phyloP scores from a whole-genome alignment of 257 asterid species.

The Striga asiatica region DNA sequence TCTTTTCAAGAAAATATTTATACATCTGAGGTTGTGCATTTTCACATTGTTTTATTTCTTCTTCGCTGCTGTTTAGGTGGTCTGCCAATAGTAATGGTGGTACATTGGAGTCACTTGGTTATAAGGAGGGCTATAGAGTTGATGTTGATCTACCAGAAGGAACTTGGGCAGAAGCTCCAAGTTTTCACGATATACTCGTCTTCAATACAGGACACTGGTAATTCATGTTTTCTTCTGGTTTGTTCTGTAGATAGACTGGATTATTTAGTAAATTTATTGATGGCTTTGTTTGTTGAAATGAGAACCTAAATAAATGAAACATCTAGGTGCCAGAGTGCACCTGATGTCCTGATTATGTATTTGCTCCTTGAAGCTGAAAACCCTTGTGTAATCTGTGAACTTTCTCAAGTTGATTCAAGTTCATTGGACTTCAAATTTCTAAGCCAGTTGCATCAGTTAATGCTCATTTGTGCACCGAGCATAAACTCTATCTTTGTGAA shows the following conservation, averaged over 20 bases:
- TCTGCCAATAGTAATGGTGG: slow-evolving; percentile 52
- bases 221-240: slow-evolving; percentile 5
- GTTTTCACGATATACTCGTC: slow-evolving; percentile 68
- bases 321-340: background rate
- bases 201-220: slow-evolving; percentile 98
- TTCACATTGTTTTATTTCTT: slow-evolving; percentile 10
- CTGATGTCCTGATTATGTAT: background rate
- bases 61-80: slow-evolving; percentile 47
- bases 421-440: background rate
- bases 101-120: slow-evolving; percentile 75
- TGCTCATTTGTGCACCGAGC: background rate
- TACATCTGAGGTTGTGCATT: background rate
- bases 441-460: background rate
- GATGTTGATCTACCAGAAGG: slow-evolving; percentile 91
- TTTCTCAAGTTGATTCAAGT: background rate
- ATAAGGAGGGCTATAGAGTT: slow-evolving; percentile 77
- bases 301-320: background rate
- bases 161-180: slow-evolving; percentile 72
- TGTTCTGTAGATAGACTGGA: background rate
- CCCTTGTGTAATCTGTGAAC: slow-evolving; percentile 5
- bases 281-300: slow-evolving; percentile 8
- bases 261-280: background rate
- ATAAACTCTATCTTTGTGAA: background rate
- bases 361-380: slow-evolving; percentile 9
- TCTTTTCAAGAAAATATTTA: background rate